Evolutionary conservation across 106 monocot genomes (phyloP).

Genomic region (Dendrobium officinale): DNA sequence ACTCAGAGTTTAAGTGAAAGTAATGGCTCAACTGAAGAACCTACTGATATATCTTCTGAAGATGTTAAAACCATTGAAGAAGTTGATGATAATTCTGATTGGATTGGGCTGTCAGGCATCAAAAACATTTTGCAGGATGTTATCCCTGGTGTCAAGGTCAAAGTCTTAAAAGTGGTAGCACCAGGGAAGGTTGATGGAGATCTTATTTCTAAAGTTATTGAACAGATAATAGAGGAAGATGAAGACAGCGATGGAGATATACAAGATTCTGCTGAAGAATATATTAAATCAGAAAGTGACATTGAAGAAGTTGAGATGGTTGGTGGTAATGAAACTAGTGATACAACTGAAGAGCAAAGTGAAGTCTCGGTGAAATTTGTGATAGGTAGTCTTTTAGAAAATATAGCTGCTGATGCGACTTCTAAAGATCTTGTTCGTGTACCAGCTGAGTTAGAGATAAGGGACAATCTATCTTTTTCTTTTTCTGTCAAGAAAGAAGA

Average conservation of each 20-base stretch:
- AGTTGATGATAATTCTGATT: slow-evolving; percentile 53
- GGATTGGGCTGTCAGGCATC: slow-evolving; percentile 36
- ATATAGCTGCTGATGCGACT: slow-evolving; percentile 23
- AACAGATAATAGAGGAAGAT: slow-evolving; percentile 86
- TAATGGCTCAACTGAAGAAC: slow-evolving; percentile 27
- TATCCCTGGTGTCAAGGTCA: slow-evolving; percentile 71
- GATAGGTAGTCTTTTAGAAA: slow-evolving; percentile 38
- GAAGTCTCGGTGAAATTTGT: slow-evolving; percentile 48
- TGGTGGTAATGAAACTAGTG: slow-evolving; percentile 22
- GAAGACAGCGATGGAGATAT: slow-evolving; percentile 39
- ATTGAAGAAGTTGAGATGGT: slow-evolving; percentile 38
- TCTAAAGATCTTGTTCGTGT: slow-evolving; percentile 43
- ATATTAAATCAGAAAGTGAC: slow-evolving; percentile 33
- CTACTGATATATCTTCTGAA: slow-evolving; percentile 27
- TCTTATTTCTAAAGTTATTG: slow-evolving; percentile 76
- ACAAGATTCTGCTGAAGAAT: slow-evolving; percentile 3
- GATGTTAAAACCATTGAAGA: slow-evolving; percentile 36
- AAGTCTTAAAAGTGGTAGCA: slow-evolving; percentile 65
- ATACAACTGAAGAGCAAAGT: slow-evolving; percentile 30
- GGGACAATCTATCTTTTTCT: slow-evolving; percentile 48
- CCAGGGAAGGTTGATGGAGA: slow-evolving; percentile 67
- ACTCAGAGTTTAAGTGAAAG: slow-evolving; percentile 25
- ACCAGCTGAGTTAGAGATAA: slow-evolving; percentile 65
- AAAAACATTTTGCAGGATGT: slow-evolving; percentile 62
- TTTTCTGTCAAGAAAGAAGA: slow-evolving; percentile 55